A percentile compares a stretch with the other conserved stretches of the same genome.
phyloP scores from a whole-genome alignment of 345 rosid genomes.

The Angophora floribunda region DNA sequence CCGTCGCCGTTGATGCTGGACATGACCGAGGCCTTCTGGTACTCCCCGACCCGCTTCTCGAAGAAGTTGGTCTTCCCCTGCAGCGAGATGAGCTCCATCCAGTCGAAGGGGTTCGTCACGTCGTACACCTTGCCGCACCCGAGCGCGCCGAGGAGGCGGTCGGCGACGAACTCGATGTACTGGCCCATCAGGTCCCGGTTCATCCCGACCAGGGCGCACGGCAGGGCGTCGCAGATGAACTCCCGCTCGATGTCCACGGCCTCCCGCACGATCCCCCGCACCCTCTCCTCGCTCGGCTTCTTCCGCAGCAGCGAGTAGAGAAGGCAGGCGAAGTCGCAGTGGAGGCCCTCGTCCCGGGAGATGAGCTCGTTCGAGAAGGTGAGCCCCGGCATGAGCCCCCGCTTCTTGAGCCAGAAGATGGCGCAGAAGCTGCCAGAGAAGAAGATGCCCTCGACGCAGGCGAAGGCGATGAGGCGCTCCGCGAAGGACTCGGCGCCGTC shows the following conservation, averaged over 20 bases:
- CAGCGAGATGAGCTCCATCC: constrained; percentile 86
- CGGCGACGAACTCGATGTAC: constrained; percentile 88
- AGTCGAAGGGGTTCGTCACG: constrained; percentile 68
- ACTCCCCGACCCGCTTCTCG: constrained; percentile 80
- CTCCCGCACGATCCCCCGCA: constrained; percentile 57
- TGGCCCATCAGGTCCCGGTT: constrained; percentile 66
- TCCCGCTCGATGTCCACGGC: constrained; percentile 90
- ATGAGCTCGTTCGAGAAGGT: constrained; percentile 93
- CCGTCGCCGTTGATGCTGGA: constrained; percentile 50
- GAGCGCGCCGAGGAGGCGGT: constrained; percentile 56
- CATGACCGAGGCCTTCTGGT: constrained; percentile 81
- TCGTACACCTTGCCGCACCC: constrained; percentile 60
- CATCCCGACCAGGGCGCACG: constrained; percentile 89
- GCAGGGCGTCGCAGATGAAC: constrained; percentile 90
- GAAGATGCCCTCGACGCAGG: constrained; percentile 95
- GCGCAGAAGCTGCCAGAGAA: constrained; percentile 93
- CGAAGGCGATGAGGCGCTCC: constrained; percentile 69
- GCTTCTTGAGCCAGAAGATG: constrained; percentile 88
- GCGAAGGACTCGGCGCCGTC: constrained; percentile 72
- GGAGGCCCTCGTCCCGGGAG: constrained; percentile 93
- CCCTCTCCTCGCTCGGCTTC: constrained; percentile 63
- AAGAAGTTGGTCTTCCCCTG: constrained; percentile 92
- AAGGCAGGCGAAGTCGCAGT: constrained; percentile 90
- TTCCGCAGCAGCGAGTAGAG: constrained; percentile 40
- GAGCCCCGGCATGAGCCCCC: constrained; percentile 84